Conservation (phyloP, 257 asterid species). For the Ehretia macrophylla region DNA sequence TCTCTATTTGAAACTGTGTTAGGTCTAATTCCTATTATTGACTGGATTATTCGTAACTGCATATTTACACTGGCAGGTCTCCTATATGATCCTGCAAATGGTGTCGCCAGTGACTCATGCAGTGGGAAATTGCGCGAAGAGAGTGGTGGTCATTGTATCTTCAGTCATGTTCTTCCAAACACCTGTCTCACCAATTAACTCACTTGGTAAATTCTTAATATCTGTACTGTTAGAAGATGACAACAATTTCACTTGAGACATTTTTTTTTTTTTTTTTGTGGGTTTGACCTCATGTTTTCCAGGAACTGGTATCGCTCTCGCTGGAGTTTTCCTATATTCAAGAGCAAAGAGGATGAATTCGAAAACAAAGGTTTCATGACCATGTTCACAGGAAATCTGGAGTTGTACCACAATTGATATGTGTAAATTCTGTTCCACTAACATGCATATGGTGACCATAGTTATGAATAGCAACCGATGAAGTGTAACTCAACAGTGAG, state of each 20-base stretch:
- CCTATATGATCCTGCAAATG: conserved; percentile 65
- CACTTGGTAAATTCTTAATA: conserved; percentile 30
- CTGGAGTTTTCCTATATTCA: conserved; percentile 73
- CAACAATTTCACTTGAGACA: neutral
- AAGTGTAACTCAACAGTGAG: neutral
- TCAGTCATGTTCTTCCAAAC: conserved; percentile 72
- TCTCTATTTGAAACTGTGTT: too few species aligned
- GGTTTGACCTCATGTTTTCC: conserved; percentile 6
- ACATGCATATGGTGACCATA: too few species aligned
- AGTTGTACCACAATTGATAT: neutral
- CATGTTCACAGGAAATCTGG: neutral
- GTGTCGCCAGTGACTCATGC: conserved; percentile 90
- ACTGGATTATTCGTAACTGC: too few species aligned
- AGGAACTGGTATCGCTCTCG: conserved; percentile 88
- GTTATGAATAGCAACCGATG: neutral
- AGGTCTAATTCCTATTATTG: too few species aligned
- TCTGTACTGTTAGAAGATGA: neutral
- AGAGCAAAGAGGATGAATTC: conserved; percentile 63
- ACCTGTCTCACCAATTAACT: conserved; percentile 47
- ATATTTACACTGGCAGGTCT: conserved; percentile 42
- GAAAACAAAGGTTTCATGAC: conserved; percentile 41
- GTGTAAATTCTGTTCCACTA: too few species aligned
- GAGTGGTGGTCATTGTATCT: conserved; percentile 79
- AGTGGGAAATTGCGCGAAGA: conserved; percentile 80
- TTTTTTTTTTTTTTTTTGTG: neutral